Base-by-base conservation (phyloP, 257 asterid species). In the Lavandula angustifolia region DNA sequence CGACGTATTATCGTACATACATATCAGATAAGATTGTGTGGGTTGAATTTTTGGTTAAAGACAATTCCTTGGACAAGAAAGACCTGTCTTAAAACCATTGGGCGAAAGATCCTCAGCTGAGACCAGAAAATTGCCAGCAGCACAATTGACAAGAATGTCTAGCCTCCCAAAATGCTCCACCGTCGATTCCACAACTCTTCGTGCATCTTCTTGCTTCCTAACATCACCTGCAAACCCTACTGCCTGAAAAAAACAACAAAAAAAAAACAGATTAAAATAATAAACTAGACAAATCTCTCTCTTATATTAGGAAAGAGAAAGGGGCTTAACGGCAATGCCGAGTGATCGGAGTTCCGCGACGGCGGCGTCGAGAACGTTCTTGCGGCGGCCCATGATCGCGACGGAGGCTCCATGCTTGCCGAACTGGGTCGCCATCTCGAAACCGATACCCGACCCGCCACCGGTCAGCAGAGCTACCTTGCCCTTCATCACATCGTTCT, bases 301-400 rank as follows among this genome's bases (percentile, higher is more conserved):
- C n/a, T n/a, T n/a, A n/a, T n/a, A 33, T 33, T 22, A 22, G 27
- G 57, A 22, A 0, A 37, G 7, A 37, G 42, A 37, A 37, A 10
- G 14, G 5, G 37, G 18, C 13, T 1, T 29, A 79, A 87, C 97
- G 66, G 82, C 81, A 63, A 90, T 82, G 66, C 87, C 92, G 66
- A 82, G 80, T 68, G 94, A 82, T 7, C 33, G 78, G 79, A 90
- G 97, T 69, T 71, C 47, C 56, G 88, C 64, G 58, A 85, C 95
- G 52, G 94, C 92, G 46, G 73, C 82, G 74, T 83, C 81, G 2
- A 89, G 37, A 67, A 89, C 85, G 74, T 53, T 22, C 52, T 72
- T 79, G 31, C 97, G 96, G 75, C 97, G 97, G 68, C 97, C 97
- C 97, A 91, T 87, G 73, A 87, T 76, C 37, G 89, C 90, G 56